Conservation (phyloP, 305 asterid species). For the Solanum hybrid region DNA sequence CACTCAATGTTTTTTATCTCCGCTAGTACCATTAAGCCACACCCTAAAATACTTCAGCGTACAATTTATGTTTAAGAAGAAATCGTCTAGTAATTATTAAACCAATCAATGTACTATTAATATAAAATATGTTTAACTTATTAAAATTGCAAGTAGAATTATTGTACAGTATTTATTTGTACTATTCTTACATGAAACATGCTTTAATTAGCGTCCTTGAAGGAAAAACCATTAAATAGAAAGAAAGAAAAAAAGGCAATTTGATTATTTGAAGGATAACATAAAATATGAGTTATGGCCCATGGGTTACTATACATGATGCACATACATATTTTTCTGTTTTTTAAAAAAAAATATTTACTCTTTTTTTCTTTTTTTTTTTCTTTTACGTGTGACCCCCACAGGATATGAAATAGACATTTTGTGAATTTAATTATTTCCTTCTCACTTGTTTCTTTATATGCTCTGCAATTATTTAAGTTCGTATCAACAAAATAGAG, state of each 20-base stretch:
- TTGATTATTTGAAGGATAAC: background rate
- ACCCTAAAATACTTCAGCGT: background rate
- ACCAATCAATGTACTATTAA: background rate
- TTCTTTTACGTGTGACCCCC: background rate
- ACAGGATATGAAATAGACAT: background rate
- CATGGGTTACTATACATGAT: background rate
- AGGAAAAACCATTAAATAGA: background rate
- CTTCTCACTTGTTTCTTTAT: background rate
- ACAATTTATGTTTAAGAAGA: background rate
- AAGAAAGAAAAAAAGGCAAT: background rate
- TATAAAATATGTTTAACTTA: background rate
- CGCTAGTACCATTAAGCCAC: background rate
- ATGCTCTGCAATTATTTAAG: background rate
- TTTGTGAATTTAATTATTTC: background rate
- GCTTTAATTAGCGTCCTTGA: background rate
- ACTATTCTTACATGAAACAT: background rate
- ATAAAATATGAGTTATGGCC: background rate
- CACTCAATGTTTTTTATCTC: background rate
- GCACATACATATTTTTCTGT: background rate
- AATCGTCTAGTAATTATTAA: background rate
- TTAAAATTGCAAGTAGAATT: background rate
- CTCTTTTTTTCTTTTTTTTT: background rate
- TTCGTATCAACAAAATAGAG: background rate
- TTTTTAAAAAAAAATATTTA: no score
- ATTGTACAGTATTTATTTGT: background rate